Base-by-base conservation (phyloP, 805 yeast species). In the Jamesozyma piceae region DNA sequence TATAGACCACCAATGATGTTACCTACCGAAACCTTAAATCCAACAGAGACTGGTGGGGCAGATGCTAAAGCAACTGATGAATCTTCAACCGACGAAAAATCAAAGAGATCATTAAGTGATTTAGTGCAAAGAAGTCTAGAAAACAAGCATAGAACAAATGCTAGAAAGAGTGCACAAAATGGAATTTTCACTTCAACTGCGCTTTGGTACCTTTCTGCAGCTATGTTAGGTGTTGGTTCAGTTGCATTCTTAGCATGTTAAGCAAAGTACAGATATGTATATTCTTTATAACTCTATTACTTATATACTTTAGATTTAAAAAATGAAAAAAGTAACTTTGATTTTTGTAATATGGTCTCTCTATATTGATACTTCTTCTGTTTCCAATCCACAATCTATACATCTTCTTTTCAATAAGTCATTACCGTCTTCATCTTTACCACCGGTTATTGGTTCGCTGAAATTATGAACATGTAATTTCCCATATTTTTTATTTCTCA, bases 1-100 rank as follows among this genome's bases (percentile, higher is more conserved):
- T 92, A 89, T 68, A 75, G 75, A 54, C 98, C 98, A 5, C 94
- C 98, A 9, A 73, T 83, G 75, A 92, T 92, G 98, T 75, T 92
- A 46, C 98, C 98, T 19, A 92, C 97, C 1, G 65, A 61, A 41
- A 89, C 97, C 0, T 67, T 92, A 71, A 90, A 89, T 63, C 98
- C 98, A 19, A 84, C 95, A 2, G 49, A 36, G 18, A 44, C 48
- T 5, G 51, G 51, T 4, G 65, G 55, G 5, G 51, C 70, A 4
- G 45, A 65, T 37, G 48, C 66, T 11, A 17, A 32, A 2, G 45
- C 40, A 13, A 40, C 55, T 17, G 50, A 24, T 10, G 15, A n/a
- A 4, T 4, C 49, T 17, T 43, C 56, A 2, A 50, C 57, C 15
- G 5, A 17, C 4, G 8, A n/a, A 9, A 41, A 66, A 53, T 50